Evolutionary conservation across 805 yeast species (phyloP), one percentile per base, ranked within the genome.

Genomic region (Brettanomyces bruxellensis): DNA sequence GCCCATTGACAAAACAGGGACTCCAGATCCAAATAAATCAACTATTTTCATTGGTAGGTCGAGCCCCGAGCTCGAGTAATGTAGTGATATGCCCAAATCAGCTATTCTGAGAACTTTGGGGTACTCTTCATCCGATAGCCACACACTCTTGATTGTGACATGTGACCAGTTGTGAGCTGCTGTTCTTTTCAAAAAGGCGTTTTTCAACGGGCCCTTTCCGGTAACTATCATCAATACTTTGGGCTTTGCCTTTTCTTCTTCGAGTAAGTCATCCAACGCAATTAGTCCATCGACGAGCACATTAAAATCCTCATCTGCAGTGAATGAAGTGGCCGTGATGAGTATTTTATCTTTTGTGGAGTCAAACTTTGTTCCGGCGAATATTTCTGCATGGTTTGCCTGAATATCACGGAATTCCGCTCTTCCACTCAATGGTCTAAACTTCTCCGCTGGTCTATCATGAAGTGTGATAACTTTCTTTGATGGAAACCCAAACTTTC

Each of bases 41-140:
- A 91, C 83, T 34, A 93, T 86, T 63, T 93, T 93, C 99, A 93
- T 93, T 1, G 99, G 99, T 48, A 93, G 71, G 58, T 93, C 99
- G 47, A 86, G 72, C 0, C 99, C 99, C 41, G 95, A 85, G 40
- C 95, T 84, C 0, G 98, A 90, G 4, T 82, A 76, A 63, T 93
- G 99, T 50, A 93, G 68, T 1, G 98, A 91, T 1, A 93, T 73
- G 2, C 96, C 98, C 34, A 90, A 59, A 58, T 93, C 96, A 3
- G 96, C 91, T 3, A 79, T 66, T 3, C 81, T 81, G 30, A 93
- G 61, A 1, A 93, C 67, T 44, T 69, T 62, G 0, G 96, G 96
- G 61, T 93, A 93, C 47, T 87, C 88, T 47, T 81, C 86, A 5
- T 79, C 68, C 0, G 82, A 58, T 23, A 93, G 69, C 98, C 99